These are phyloP conservation scores for Prunus dulcis DNA, from an alignment of 306 rosid genomes.

Conservation along the genomic window DNA sequence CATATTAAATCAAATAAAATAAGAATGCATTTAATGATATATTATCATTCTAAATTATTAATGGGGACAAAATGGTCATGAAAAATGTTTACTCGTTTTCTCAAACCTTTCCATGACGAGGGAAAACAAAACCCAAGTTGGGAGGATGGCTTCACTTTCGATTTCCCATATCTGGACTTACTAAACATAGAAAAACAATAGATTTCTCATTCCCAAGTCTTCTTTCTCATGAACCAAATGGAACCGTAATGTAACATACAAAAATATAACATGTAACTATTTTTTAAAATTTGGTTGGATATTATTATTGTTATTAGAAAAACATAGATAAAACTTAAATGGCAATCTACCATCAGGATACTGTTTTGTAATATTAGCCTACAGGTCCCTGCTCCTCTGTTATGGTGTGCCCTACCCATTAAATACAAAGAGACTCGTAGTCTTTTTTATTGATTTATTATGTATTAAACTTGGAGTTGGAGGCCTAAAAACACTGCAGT, in stretches of 20 bases:
- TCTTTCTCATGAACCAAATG: too few species aligned
- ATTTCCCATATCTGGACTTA: too few species aligned
- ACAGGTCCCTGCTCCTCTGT: not conserved
- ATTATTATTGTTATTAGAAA: not conserved
- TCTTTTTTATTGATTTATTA: not conserved
- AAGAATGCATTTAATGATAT: too few species aligned
- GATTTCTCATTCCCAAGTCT: too few species aligned
- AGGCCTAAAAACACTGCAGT: not conserved
- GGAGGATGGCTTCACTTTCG: too few species aligned
- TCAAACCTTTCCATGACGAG: rapidly evolving
- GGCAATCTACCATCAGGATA: not conserved
- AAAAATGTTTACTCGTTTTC: too few species aligned
- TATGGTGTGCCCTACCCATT: not conserved
- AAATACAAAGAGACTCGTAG: not conserved
- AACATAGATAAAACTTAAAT: not conserved
- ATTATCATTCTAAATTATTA: too few species aligned
- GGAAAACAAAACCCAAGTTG: too few species aligned
- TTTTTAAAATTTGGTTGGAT: not conserved
- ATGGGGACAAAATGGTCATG: too few species aligned
- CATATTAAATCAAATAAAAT: too few species aligned
- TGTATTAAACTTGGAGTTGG: not conserved
- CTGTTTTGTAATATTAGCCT: not conserved
- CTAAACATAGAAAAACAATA: too few species aligned
- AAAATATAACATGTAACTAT: not conserved
- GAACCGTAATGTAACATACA: not conserved